A percentile compares a stretch with the other conserved stretches of the same genome.
Evolutionary conservation across 2,329 filamentous ascomycete genomes (phyloP).

Genomic region (Aspergillus tamarii): DNA sequence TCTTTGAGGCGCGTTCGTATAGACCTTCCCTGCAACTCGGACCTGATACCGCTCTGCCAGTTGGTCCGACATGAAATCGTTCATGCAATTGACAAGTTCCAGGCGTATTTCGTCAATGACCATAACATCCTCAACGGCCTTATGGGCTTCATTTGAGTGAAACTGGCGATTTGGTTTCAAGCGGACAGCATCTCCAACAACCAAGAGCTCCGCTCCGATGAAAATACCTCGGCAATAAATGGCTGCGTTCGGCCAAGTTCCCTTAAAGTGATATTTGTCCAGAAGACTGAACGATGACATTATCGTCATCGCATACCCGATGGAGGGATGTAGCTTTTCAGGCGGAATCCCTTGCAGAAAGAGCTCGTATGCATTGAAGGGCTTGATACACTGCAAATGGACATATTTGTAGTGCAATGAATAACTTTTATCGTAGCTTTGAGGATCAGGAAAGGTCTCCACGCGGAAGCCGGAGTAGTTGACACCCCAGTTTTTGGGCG

Average conservation of each 20-base stretch:
- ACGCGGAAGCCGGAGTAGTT: slow-evolving; percentile 60
- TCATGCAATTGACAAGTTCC: slow-evolving; percentile 52
- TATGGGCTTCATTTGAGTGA: slow-evolving; percentile 16
- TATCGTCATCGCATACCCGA: slow-evolving; percentile 57
- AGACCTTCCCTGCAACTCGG: slow-evolving; percentile 55
- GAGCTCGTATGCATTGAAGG: slow-evolving; percentile 58
- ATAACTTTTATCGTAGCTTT: slow-evolving; percentile 53
- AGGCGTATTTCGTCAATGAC: slow-evolving; percentile 58
- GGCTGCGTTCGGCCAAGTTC: slow-evolving; percentile 57
- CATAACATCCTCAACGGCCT: slow-evolving; percentile 55
- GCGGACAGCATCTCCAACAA: slow-evolving; percentile 58
- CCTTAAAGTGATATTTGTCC: slow-evolving; percentile 56
- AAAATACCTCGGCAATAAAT: slow-evolving; percentile 60
- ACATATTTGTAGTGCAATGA: slow-evolving; percentile 61
- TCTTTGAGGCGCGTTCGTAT: slow-evolving; percentile 35
- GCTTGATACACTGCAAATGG: slow-evolving; percentile 56
- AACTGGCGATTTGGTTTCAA: slow-evolving; percentile 42
- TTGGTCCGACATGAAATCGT: slow-evolving; percentile 49
- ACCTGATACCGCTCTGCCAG: slow-evolving; percentile 52
- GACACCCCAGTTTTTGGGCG: slow-evolving; percentile 45
- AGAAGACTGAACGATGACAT: slow-evolving; percentile 58
- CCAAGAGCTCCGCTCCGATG: slow-evolving; percentile 59
- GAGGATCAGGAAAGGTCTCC: slow-evolving; percentile 59
- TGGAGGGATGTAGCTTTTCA: slow-evolving; percentile 55
- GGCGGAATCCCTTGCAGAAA: slow-evolving; percentile 48